phyloP scores from a whole-genome alignment of 2,329 filamentous ascomycete species.

The Alternaria consortialis region DNA sequence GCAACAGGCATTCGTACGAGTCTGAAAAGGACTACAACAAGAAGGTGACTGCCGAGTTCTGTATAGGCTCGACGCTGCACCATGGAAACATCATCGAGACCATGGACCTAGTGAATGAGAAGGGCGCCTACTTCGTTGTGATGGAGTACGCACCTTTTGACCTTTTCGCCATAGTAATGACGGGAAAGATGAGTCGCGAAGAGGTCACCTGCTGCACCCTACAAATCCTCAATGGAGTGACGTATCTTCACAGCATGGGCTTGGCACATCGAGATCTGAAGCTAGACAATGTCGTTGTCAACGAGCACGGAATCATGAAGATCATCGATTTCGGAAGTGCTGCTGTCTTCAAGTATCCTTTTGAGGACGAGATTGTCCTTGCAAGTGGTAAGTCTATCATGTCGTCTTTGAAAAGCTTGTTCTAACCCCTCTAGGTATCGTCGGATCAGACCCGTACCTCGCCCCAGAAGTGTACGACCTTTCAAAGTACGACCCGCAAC shows the following conservation, averaged over 20 bases:
- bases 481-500: conserved; percentile 90
- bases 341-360: conserved; percentile 96
- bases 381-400: conserved; percentile 72
- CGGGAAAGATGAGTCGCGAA: conserved; percentile 91
- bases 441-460: conserved; percentile 92
- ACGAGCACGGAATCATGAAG: conserved; percentile 97
- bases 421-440: conserved; percentile 66
- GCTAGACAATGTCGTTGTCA: conserved; percentile 97
- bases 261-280: conserved; percentile 95
- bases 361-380: conserved; percentile 85
- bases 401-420: neutral
- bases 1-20: conserved; percentile 90
- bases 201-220: conserved; percentile 91
- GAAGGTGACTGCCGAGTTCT: conserved; percentile 98
- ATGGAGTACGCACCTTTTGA: conserved; percentile 99
- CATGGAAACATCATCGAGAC: conserved; percentile 99
- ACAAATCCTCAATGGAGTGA: conserved; percentile 93
- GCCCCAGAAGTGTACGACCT: conserved; percentile 97
- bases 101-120: conserved; percentile 94
- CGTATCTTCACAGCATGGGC: conserved; percentile 94
- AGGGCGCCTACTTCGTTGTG: conserved; percentile 94
- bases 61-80: conserved; percentile 94
- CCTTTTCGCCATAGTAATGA: conserved; percentile 98
- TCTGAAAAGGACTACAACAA: conserved; percentile 96
- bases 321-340: conserved; percentile 99